phyloP scores from a whole-genome alignment of 2,329 filamentous ascomycete genomes.

The Xylaria sp. region DNA sequence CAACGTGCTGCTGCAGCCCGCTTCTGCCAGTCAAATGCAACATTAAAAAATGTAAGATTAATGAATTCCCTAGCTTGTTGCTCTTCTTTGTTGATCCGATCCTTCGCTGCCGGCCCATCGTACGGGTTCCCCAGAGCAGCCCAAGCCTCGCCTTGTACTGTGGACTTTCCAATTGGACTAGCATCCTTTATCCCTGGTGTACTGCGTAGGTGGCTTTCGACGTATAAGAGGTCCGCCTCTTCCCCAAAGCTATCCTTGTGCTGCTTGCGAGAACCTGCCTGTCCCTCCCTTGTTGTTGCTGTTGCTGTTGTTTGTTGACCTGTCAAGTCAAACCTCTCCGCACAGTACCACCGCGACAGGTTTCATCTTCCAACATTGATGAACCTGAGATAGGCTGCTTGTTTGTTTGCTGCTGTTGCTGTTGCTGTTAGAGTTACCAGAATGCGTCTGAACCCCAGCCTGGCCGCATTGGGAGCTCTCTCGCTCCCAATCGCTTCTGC shows the following conservation, averaged over 20 bases:
- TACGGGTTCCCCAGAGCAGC: slow-evolving; percentile 27
- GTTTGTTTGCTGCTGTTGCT: slow-evolving; percentile 1
- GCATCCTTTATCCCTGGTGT: slow-evolving; percentile 4
- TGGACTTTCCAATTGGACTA: not conserved
- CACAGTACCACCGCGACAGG: not conserved
- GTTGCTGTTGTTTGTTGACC: slow-evolving; percentile 26
- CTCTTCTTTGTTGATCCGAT: slow-evolving; percentile 27
- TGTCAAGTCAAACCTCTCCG: not conserved
- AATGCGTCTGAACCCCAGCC: slow-evolving; percentile 46
- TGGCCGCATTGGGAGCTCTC: slow-evolving; percentile 47
- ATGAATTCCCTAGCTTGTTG: slow-evolving; percentile 40
- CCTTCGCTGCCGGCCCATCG: slow-evolving; percentile 15
- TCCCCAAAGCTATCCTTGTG: slow-evolving; percentile 28
- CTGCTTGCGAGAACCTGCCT: slow-evolving; percentile 30
- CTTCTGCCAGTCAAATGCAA: slow-evolving; percentile 35
- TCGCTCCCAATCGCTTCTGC: slow-evolving; percentile 49
- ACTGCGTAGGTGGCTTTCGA: not conserved
- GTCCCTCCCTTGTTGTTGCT: slow-evolving; percentile 33
- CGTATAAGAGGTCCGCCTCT: slow-evolving; percentile 41
- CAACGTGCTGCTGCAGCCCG: slow-evolving; percentile 21
- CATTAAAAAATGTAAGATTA: slow-evolving; percentile 38
- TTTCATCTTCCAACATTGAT: slow-evolving; percentile 6
- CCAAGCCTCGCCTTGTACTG: not conserved
- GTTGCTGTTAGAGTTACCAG: slow-evolving; percentile 4
- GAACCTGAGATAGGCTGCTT: not conserved